Percentiles rank a stretch among this genome's conserved stretches.
phyloP scores from a whole-genome alignment of 371 early-diverging fungal species.

The Rhizopus sp. region DNA sequence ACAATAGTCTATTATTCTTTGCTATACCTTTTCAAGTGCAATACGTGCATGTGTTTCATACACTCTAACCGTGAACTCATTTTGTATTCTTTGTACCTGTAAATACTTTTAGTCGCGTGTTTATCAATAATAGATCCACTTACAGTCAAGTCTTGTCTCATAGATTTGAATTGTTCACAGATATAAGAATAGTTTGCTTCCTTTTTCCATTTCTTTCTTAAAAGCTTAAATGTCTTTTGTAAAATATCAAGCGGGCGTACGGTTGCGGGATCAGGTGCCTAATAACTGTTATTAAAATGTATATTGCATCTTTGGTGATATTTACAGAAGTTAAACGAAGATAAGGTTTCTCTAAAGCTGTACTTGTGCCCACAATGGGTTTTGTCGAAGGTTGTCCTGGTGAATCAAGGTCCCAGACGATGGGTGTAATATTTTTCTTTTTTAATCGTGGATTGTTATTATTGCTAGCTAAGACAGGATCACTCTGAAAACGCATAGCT shows the following conservation, averaged over 20 bases:
- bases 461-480: not conserved
- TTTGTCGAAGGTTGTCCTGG: not conserved
- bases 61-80: constrained; percentile 89
- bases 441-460: not conserved
- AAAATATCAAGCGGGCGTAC: constrained; percentile 86
- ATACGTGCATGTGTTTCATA: constrained; percentile 95
- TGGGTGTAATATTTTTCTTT: constrained; percentile 13
- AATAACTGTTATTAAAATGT: not conserved
- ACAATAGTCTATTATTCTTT: not conserved
- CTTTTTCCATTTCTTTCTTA: constrained; percentile 77
- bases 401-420: constrained; percentile 12
- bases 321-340: constrained; percentile 83
- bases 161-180: constrained; percentile 75
- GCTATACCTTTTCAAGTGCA: constrained; percentile 84
- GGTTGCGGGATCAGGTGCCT: constrained; percentile 89
- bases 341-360: constrained; percentile 81
- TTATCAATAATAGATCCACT: constrained; percentile 9
- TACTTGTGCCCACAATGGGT: constrained; percentile 87
- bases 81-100: constrained; percentile 89
- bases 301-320: not conserved
- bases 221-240: constrained; percentile 69
- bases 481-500: constrained; percentile 27
- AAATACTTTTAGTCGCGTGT: not conserved
- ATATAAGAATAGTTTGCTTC: constrained; percentile 88
- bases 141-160: constrained; percentile 92